These are phyloP conservation scores for Phyllosticta citrichinensis DNA, from an alignment of 2,329 filamentous ascomycete genomes.

Conservation along the genomic window DNA sequence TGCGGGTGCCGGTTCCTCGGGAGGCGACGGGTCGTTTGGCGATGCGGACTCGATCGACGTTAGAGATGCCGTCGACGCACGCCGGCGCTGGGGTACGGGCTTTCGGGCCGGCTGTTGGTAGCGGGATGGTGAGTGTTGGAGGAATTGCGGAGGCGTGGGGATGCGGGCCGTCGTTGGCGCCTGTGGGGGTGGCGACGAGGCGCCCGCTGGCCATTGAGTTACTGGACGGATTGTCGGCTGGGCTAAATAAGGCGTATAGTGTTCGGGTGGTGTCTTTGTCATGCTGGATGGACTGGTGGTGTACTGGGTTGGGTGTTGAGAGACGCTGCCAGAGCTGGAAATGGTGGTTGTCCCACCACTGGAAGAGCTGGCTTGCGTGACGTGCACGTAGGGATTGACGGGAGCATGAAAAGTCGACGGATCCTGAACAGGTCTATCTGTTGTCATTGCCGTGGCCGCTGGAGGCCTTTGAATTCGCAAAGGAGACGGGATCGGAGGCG, in stretches of 20 bases:
- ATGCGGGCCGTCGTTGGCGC: neutral
- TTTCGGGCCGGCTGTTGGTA: neutral
- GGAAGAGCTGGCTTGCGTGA: slow-evolving; percentile 2
- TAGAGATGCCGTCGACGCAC: slow-evolving; percentile 20
- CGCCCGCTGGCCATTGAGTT: neutral
- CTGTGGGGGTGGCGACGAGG: neutral
- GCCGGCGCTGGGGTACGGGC: neutral
- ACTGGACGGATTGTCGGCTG: neutral
- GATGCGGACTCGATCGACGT: slow-evolving; percentile 39
- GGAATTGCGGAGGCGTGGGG: neutral
- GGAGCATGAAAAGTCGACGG: neutral
- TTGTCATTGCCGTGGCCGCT: neutral
- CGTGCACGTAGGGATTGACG: neutral
- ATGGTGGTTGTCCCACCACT: slow-evolving; percentile 4
- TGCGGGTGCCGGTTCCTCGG: slow-evolving; percentile 30
- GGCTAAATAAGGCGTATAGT: neutral
- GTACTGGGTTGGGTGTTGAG: slow-evolving; percentile 4
- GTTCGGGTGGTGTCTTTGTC: slow-evolving; percentile 5
- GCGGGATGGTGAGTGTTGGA: neutral
- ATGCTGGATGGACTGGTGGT: slow-evolving; percentile 6
- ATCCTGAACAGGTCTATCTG: neutral
- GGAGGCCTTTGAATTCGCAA: slow-evolving; percentile 1
- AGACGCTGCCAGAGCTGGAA: slow-evolving; percentile 4
- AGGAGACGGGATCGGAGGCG: slow-evolving; percentile 14
- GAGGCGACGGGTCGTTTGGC: slow-evolving; percentile 35